A percentile compares a stretch with the other conserved stretches of the same genome.
Conservation (phyloP, 148 eudicot species). For the Nyssa sinensis region DNA sequence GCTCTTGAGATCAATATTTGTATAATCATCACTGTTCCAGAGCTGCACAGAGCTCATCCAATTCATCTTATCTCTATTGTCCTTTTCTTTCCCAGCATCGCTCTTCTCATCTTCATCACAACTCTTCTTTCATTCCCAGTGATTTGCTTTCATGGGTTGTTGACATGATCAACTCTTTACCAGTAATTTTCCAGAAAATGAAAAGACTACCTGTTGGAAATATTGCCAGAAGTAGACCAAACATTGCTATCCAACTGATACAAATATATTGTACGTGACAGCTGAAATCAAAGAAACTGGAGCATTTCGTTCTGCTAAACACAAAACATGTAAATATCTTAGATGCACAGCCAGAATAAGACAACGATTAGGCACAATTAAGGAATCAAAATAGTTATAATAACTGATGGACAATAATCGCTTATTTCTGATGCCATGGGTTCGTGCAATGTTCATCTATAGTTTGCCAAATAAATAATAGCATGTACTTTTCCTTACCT, state of each 20-base stretch:
- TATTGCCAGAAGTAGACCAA: slow-evolving; percentile 67
- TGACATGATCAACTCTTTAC: not conserved
- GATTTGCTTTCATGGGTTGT: too few species aligned
- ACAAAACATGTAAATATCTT: slow-evolving; percentile 13
- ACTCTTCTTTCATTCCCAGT: slow-evolving; percentile 46
- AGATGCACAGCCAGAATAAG: not conserved
- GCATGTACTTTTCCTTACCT: too few species aligned
- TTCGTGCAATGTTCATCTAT: not conserved
- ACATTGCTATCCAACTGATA: slow-evolving; percentile 84
- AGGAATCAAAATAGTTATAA: not conserved
- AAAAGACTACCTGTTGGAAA: slow-evolving; percentile 75
- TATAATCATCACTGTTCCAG: slow-evolving; percentile 47
- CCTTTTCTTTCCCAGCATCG: slow-evolving; percentile 21
- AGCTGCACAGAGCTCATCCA: slow-evolving; percentile 92
- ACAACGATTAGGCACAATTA: too few species aligned
- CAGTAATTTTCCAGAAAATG: not conserved
- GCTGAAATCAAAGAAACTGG: slow-evolving; percentile 77
- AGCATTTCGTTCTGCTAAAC: slow-evolving; percentile 67
- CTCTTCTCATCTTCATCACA: slow-evolving; percentile 26
- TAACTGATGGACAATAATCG: not conserved
- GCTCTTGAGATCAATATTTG: not conserved
- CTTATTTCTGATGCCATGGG: not conserved
- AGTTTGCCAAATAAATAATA: not conserved
- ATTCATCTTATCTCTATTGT: slow-evolving; percentile 51
- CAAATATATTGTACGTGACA: slow-evolving; percentile 94